phyloP scores from a whole-genome alignment of 2,329 filamentous ascomycete species.

The Apiospora hydei region DNA sequence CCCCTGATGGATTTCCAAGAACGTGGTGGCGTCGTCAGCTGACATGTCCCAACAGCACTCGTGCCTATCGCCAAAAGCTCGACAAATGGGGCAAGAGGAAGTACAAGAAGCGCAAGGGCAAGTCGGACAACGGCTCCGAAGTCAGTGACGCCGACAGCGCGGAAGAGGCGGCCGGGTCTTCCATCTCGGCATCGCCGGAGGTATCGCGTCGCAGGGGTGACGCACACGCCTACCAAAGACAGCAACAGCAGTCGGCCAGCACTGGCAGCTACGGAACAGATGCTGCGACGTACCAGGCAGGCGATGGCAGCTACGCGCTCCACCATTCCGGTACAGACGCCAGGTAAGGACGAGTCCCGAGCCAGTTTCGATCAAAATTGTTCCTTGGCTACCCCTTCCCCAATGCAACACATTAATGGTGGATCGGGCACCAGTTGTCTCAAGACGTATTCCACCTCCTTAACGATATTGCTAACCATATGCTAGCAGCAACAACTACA shows the following conservation, averaged over 20 bases:
- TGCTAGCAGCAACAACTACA: neutral
- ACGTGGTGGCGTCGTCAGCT: neutral
- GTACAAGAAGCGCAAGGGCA: slow-evolving; percentile 21
- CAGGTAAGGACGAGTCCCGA: neutral
- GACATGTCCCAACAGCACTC: slow-evolving; percentile 37
- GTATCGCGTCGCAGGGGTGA: neutral
- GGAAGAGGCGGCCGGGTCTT: neutral
- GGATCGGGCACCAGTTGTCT: too few relatives aligned
- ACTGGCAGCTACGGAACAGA: neutral
- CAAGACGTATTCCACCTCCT: neutral
- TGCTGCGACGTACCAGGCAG: neutral
- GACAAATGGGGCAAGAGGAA: slow-evolving; percentile 39
- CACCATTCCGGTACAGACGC: neutral
- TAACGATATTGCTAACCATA: neutral
- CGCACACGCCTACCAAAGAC: neutral
- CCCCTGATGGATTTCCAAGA: neutral
- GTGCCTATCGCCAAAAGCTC: slow-evolving; percentile 53
- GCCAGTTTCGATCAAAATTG: neutral
- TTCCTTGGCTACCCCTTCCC: neutral
- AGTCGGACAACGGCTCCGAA: slow-evolving; percentile 8
- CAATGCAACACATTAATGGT: too few relatives aligned
- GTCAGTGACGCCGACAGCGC: neutral
- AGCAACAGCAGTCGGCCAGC: neutral
- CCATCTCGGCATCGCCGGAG: neutral
- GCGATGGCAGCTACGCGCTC: neutral